Evolutionary conservation across 2,329 filamentous ascomycete genomes (phyloP).

Genomic region (Lecanoromycetidae sp.): DNA sequence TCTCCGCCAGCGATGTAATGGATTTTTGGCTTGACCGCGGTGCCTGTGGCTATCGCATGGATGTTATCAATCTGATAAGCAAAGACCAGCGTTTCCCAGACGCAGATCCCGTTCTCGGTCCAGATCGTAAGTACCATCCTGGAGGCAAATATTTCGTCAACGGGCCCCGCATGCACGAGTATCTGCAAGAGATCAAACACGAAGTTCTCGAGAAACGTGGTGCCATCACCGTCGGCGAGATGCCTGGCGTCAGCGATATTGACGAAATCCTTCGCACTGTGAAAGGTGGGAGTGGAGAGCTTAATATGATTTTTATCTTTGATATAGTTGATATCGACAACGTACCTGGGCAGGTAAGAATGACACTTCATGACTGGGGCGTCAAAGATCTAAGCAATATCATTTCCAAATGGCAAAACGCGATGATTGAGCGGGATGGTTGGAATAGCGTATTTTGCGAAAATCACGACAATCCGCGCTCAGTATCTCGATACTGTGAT

Average conservation of each 20-base stretch:
- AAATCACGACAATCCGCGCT: constrained; percentile 43
- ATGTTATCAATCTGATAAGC: constrained; percentile 62
- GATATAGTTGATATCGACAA: constrained; percentile 38
- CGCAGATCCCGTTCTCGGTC: constrained; percentile 42
- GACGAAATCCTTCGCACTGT: constrained; percentile 44
- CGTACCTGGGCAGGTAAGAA: constrained; percentile 1
- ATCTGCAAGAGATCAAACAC: constrained; percentile 41
- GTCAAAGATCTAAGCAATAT: constrained; percentile 32
- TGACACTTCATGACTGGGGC: constrained; percentile 30
- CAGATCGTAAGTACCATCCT: constrained; percentile 34
- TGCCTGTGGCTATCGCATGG: constrained; percentile 62
- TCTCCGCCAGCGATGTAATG: constrained; percentile 46
- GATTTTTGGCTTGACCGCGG: constrained; percentile 68
- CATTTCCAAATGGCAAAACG: constrained; percentile 35
- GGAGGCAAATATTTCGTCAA: constrained; percentile 42
- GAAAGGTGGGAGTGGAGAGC: constrained; percentile 43
- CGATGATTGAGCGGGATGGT: constrained; percentile 38
- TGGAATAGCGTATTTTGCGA: constrained; percentile 50
- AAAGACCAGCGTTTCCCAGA: constrained; percentile 49
- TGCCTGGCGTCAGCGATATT: constrained; percentile 44
- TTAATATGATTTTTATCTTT: constrained; percentile 65
- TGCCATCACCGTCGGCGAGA: constrained; percentile 49
- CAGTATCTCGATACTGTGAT: constrained; percentile 36
- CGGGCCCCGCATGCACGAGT: constrained; percentile 47
- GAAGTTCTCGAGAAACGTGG: constrained; percentile 44